phyloP scores from a whole-genome alignment of 2,329 filamentous ascomycete genomes.

The Blastomyces parvus region DNA sequence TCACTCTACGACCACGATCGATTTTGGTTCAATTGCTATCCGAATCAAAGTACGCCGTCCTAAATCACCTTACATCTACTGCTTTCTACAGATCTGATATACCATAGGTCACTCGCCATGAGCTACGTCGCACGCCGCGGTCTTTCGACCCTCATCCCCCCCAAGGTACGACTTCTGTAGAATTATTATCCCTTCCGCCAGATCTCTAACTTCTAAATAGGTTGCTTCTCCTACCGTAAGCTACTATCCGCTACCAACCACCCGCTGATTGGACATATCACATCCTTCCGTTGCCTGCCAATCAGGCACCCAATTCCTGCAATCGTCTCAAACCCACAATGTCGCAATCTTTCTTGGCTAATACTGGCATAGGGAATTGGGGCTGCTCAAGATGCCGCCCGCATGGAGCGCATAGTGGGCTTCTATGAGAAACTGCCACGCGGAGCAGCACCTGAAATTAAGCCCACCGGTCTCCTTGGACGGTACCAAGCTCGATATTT shows the following conservation, averaged over 20 bases:
- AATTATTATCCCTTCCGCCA: neutral
- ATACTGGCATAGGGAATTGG: constrained; percentile 64
- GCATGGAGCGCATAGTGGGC: constrained; percentile 95
- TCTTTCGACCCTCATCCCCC: constrained; percentile 97
- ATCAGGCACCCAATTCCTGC: neutral
- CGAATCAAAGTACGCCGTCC: constrained; percentile 23
- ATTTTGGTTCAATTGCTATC: constrained; percentile 26
- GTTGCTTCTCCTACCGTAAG: constrained; percentile 77
- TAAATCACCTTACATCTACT: neutral
- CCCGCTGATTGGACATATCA: neutral
- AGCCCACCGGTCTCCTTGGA: constrained; percentile 72
- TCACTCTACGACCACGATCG: constrained; percentile 24
- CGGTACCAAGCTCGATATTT: constrained; percentile 85
- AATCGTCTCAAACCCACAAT: neutral
- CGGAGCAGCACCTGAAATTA: constrained; percentile 72
- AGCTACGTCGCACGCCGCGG: constrained; percentile 83
- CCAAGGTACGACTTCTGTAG: constrained; percentile 61
- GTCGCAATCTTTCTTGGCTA: constrained; percentile 1
- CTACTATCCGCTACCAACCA: constrained; percentile 20
- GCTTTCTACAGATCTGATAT: neutral
- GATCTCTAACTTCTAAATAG: constrained; percentile 44
- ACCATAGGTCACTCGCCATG: constrained; percentile 54
- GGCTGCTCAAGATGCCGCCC: constrained; percentile 85
- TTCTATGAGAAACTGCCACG: constrained; percentile 99
- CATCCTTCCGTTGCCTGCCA: constrained; percentile 6